A percentile compares a stretch with the other conserved stretches of the same genome.
Evolutionary conservation across 805 yeast species (phyloP).

Genomic region (Jamesozyma piceae): DNA sequence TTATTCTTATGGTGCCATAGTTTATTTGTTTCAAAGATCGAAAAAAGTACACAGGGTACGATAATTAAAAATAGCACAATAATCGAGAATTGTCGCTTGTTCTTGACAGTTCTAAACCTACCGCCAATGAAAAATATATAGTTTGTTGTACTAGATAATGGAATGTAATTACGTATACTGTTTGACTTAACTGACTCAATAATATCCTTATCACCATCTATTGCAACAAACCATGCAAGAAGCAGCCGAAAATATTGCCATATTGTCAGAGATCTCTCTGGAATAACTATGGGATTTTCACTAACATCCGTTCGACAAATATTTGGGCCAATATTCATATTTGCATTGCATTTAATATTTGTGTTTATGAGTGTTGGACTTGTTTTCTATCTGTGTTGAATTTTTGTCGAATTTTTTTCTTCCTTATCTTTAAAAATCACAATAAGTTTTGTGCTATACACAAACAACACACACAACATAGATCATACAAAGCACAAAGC

Average conservation of each 20-base stretch:
- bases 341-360: too few relatives aligned
- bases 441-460: too few relatives aligned
- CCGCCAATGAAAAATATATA: slow-evolving; percentile 59
- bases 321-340: too few relatives aligned
- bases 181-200: not conserved
- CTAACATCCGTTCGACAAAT: too few relatives aligned
- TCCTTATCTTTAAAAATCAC: too few relatives aligned
- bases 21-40: slow-evolving; percentile 35
- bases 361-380: too few relatives aligned
- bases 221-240: slow-evolving; percentile 16
- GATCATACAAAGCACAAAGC: too few relatives aligned
- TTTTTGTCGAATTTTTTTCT: too few relatives aligned
- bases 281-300: too few relatives aligned
- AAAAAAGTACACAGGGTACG: slow-evolving; percentile 45
- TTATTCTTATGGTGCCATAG: slow-evolving; percentile 14
- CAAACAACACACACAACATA: too few relatives aligned
- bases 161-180: slow-evolving; percentile 12
- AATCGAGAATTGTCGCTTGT: slow-evolving; percentile 34
- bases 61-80: slow-evolving; percentile 30
- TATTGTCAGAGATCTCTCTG: not conserved
- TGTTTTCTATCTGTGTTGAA: too few relatives aligned
- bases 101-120: slow-evolving; percentile 39
- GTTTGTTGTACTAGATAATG: slow-evolving; percentile 24
- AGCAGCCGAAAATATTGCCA: not conserved
- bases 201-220: slow-evolving; percentile 16